A percentile compares a stretch with the other conserved stretches of the same genome.
Conservation (phyloP, 108 stramenopile genomes). For the Fistulifera solaris region DNA sequence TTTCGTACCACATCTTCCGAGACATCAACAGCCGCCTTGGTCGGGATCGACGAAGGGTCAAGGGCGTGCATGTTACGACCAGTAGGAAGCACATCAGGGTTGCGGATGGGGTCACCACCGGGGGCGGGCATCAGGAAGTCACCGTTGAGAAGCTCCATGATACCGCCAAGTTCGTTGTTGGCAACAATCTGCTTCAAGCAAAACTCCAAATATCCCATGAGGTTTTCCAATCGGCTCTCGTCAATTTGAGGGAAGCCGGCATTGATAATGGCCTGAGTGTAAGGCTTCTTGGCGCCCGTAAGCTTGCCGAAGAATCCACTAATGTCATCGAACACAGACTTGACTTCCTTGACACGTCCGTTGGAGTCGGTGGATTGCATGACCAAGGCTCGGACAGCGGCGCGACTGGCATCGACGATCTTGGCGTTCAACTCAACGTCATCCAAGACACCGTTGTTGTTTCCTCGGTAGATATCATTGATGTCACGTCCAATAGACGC, state of each 20-base stretch:
- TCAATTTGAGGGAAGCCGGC: slow-evolving; percentile 80
- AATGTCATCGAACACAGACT: slow-evolving; percentile 75
- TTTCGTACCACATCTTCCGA: slow-evolving; percentile 78
- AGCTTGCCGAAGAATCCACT: slow-evolving; percentile 54
- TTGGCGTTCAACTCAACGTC: slow-evolving; percentile 82
- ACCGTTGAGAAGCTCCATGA: slow-evolving; percentile 89
- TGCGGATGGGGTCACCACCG: slow-evolving; percentile 96
- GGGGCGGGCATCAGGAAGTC: slow-evolving; percentile 93
- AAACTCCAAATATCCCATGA: slow-evolving; percentile 91
- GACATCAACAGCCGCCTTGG: slow-evolving; percentile 88
- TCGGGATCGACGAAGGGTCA: slow-evolving; percentile 94
- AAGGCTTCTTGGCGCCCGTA: slow-evolving; percentile 77
- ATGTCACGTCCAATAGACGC: slow-evolving; percentile 87
- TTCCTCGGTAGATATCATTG: slow-evolving; percentile 89
- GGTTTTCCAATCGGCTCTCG: slow-evolving; percentile 70
- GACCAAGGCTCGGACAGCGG: slow-evolving; percentile 86
- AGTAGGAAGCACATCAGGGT: slow-evolving; percentile 93
- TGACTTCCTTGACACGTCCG: slow-evolving; percentile 93
- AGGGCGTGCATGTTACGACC: slow-evolving; percentile 96
- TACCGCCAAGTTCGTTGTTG: slow-evolving; percentile 93
- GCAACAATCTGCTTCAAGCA: slow-evolving; percentile 95
- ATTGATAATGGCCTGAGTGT: slow-evolving; percentile 80
- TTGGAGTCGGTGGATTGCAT: slow-evolving; percentile 80
- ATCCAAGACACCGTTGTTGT: slow-evolving; percentile 82
- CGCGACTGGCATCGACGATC: slow-evolving; percentile 79